Conservation (phyloP, 1,284 basidiomycete genomes). For the Fomitopsis schrenkii region DNA sequence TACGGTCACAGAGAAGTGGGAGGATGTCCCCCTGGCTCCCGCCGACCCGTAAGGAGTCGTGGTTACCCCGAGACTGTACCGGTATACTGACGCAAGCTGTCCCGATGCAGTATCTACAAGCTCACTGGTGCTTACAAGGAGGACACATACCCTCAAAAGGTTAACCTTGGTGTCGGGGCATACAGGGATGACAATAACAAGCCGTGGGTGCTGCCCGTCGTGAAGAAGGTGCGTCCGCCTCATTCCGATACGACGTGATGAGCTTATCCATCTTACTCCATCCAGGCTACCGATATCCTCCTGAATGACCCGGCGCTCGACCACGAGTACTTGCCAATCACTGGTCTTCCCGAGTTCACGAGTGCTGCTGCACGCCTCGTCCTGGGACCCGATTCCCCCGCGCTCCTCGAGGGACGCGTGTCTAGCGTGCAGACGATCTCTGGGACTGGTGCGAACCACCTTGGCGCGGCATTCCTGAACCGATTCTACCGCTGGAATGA, state of each 20-base stretch:
- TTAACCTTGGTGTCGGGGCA: constrained; percentile 91
- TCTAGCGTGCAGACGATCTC: constrained; percentile 89
- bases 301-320: constrained; percentile 73
- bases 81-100: constrained; percentile 1
- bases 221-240: constrained; percentile 65
- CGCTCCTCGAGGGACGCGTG: constrained; percentile 68
- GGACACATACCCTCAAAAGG: constrained; percentile 76
- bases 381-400: constrained; percentile 71
- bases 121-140: constrained; percentile 86
- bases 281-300: constrained; percentile 71
- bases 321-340: constrained; percentile 94
- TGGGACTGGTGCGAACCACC: constrained; percentile 93
- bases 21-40: constrained; percentile 73
- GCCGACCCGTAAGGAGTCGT: constrained; percentile 52
- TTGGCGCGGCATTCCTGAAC: constrained; percentile 86
- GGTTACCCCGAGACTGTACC: not conserved
- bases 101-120: constrained; percentile 77
- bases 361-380: constrained; percentile 79
- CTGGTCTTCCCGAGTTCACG: constrained; percentile 82
- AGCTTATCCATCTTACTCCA: not conserved
- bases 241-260: not conserved
- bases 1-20: constrained; percentile 56
- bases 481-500: constrained; percentile 67
- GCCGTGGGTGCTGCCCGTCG: constrained; percentile 91
- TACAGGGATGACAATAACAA: constrained; percentile 85